These are phyloP conservation scores for sunflower (Helianthus annuus) DNA, from an alignment of 129 eudicot species.

Conservation along the genomic window HanXRQr2.0-SUNRISE NC_035436.2:190387275-190387774, in stretches of 20 bases:
- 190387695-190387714: background rate
- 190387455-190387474: constrained; percentile 29
- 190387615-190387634: background rate
- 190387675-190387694: background rate
- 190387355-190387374: constrained; percentile 33
- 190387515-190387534: background rate
- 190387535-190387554: background rate
- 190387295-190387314: constrained; percentile 20
- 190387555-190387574: background rate
- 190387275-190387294: constrained; percentile 49
- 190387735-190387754: background rate
- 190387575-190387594: background rate
- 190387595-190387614: background rate
- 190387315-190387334: constrained; percentile 5
- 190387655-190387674: background rate
- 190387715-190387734: background rate
- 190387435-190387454: constrained; percentile 25
- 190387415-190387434: constrained; percentile 36
- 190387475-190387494: constrained; percentile 15
- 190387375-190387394: constrained; percentile 37
- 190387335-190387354: background rate
- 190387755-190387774: background rate
- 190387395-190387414: constrained; percentile 25
- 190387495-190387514: background rate
- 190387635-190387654: background rate